phyloP scores from a whole-genome alignment of 495 filamentous ascomycete genomes.

The Diplogelasinospora grovesii region DNA sequence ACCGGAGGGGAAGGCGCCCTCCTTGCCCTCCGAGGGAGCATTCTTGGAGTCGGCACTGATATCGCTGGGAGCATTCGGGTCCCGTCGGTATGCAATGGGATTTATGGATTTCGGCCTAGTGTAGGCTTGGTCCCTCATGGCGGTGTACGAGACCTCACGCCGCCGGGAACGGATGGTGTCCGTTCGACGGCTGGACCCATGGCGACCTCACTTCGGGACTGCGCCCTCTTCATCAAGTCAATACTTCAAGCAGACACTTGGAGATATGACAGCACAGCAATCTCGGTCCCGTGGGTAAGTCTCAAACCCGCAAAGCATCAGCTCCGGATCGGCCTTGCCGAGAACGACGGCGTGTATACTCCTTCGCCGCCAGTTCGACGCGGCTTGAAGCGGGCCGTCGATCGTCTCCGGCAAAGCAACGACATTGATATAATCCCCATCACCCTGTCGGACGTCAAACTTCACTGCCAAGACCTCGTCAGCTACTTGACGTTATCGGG shows the following conservation, averaged over 20 bases:
- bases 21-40: constrained; percentile 5
- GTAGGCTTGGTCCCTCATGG: constrained; percentile 51
- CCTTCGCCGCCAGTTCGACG: constrained; percentile 63
- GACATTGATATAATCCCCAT: too few relatives aligned
- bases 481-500: too few relatives aligned
- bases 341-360: constrained; percentile 61
- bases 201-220: constrained; percentile 52
- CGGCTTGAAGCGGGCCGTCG: constrained; percentile 26
- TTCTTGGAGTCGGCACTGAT: constrained; percentile 5
- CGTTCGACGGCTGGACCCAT: constrained; percentile 58
- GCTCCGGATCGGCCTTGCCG: constrained; percentile 60
- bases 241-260: constrained; percentile 56
- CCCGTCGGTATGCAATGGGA: constrained; percentile 56
- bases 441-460: too few relatives aligned
- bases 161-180: constrained; percentile 54
- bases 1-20: constrained; percentile 9
- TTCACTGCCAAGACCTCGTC: too few relatives aligned
- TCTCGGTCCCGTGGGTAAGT: constrained; percentile 53
- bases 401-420: too few relatives aligned
- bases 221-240: constrained; percentile 57
- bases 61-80: constrained; percentile 28
- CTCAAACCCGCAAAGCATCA: constrained; percentile 23
- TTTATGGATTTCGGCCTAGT: constrained; percentile 62
- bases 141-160: constrained; percentile 42
- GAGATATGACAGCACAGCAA: constrained; percentile 50